These are phyloP conservation scores for Rhizopogon vulgaris DNA, from an alignment of 768 basidiomycete genomes.

Conservation along the genomic window DNA sequence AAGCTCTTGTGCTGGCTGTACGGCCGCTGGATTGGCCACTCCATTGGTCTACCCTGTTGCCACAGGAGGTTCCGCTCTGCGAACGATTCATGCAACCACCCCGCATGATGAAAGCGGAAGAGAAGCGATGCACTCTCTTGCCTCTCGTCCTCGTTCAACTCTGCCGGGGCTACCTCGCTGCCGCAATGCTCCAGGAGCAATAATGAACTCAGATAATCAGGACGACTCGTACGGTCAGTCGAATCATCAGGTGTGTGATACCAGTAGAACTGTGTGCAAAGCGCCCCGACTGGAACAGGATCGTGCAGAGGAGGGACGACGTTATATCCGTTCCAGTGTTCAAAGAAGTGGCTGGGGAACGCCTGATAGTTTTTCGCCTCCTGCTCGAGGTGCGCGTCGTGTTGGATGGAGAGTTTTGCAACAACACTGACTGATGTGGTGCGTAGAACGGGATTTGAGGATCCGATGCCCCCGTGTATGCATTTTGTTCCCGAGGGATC, in stretches of 20 bases:
- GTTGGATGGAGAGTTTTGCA: conserved; percentile 37
- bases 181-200: conserved; percentile 47
- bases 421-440: conserved; percentile 35
- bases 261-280: conserved; percentile 63
- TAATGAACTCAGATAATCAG: conserved; percentile 31
- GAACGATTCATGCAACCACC: conserved; percentile 37
- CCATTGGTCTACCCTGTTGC: conserved; percentile 35
- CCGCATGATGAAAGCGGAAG: conserved; percentile 34
- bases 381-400: conserved; percentile 30
- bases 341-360: conserved; percentile 22
- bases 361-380: conserved; percentile 24
- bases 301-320: conserved; percentile 23
- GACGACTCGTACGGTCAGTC: conserved; percentile 9
- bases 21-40: conserved; percentile 10
- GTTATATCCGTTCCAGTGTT: conserved; percentile 23
- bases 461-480: background rate
- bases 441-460: conserved; percentile 4
- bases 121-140: conserved; percentile 36
- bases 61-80: conserved; percentile 38
- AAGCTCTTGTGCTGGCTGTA: conserved; percentile 24
- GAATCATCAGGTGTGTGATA: conserved; percentile 39
- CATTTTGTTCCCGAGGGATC: conserved; percentile 1
- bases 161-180: conserved; percentile 19
- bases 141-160: conserved; percentile 30
- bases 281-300: conserved; percentile 41